Conservation (phyloP, 148 eudicot species). For the Pouteria glomerata region DNA sequence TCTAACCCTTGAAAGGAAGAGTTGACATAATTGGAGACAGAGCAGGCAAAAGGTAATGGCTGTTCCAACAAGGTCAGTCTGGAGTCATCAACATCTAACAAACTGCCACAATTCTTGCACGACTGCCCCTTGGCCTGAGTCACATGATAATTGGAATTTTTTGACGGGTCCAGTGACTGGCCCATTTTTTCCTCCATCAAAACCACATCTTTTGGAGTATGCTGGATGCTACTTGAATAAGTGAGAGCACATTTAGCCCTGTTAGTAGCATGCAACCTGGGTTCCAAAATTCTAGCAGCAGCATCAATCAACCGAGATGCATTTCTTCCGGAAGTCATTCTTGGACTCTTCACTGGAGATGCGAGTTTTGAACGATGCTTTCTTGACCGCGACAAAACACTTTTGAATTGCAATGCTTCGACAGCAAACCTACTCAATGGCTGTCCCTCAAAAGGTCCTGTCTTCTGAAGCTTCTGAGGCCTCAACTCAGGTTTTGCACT, state of each 20-base stretch:
- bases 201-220: constrained; percentile 13
- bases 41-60: constrained; percentile 17
- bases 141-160: constrained; percentile 14
- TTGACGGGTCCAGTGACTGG: constrained; percentile 14
- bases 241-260: constrained; percentile 61
- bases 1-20: constrained; percentile 24
- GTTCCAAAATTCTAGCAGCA: constrained; percentile 87
- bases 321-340: constrained; percentile 16
- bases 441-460: constrained; percentile 51
- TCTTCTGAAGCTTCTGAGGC: constrained; percentile 91
- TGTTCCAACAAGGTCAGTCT: constrained; percentile 20
- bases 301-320: constrained; percentile 72
- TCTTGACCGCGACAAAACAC: constrained; percentile 64
- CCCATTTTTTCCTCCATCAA: constrained; percentile 29
- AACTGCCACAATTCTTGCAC: constrained; percentile 65
- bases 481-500: constrained; percentile 39
- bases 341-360: constrained; percentile 77
- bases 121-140: constrained; percentile 26
- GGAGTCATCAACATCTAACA: constrained; percentile 29
- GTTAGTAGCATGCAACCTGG: constrained; percentile 61
- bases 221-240: constrained; percentile 33
- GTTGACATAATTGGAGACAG: constrained; percentile 25
- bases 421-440: constrained; percentile 66
- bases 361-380: constrained; percentile 57
- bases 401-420: constrained; percentile 59